These are phyloP conservation scores for Jaltomata sinuosa DNA, from an alignment of 257 asterid genomes.

Conservation along the genomic window DNA sequence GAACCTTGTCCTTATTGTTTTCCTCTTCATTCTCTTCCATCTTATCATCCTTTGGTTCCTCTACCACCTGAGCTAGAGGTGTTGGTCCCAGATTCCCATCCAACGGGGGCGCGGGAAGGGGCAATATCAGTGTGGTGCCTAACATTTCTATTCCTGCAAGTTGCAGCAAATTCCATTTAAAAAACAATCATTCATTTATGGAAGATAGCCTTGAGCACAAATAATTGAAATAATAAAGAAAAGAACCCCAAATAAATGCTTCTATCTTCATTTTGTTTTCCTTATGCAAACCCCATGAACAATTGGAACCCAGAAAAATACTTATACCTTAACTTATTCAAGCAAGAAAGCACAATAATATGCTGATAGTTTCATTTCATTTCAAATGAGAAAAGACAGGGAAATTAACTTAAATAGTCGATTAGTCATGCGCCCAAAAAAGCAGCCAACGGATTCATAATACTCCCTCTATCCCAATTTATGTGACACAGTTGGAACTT, in stretches of 20 bases:
- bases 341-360: not conserved
- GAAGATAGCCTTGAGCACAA: not conserved
- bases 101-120: constrained; percentile 75
- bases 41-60: constrained; percentile 11
- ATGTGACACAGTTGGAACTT: too few species aligned
- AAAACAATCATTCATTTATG: not conserved
- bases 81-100: constrained; percentile 66
- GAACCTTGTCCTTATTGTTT: constrained; percentile 19
- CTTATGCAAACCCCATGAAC: not conserved
- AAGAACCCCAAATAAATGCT: not conserved
- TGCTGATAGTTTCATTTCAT: not conserved
- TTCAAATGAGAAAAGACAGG: not conserved
- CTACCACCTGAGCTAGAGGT: constrained; percentile 43
- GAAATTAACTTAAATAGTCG: not conserved
- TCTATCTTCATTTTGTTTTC: not conserved
- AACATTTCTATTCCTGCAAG: constrained; percentile 40
- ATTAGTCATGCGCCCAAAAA: not conserved
- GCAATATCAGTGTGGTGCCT: constrained; percentile 60
- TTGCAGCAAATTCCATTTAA: not conserved
- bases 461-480: too few species aligned
- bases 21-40: constrained; percentile 21
- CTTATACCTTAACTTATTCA: not conserved
- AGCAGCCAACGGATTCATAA: not conserved
- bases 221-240: not conserved
- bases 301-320: not conserved